Evolutionary conservation across 2,329 filamentous ascomycete species (phyloP), one percentile per base, ranked within the genome.

Genomic region (Ophiocordyceps sinensis): DNA sequence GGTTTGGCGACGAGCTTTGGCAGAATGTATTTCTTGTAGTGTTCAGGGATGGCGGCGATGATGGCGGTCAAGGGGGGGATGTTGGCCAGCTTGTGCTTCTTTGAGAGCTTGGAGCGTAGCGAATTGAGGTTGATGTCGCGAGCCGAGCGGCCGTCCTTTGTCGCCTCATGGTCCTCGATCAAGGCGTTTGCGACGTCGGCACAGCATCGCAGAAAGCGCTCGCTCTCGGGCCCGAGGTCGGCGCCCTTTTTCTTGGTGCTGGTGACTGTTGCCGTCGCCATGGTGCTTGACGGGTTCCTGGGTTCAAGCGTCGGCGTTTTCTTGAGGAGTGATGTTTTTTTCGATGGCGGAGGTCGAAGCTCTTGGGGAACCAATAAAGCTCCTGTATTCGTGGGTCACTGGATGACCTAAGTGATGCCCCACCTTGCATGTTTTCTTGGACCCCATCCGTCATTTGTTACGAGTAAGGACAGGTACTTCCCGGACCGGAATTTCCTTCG

Each of bases 11-110:
- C 87, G 47, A 98, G 70, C 64, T 94, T 94, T 17, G 88, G 91
- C 46, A 96, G 65, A 46, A 98, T 95, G 55, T 96, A 96, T 67
- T 96, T 98, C 70, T 96, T 98, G 67, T 96, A 95, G 60, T 96
- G 88, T 59, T 98, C 91, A n/a, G 93, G 93, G 30, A 98, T 89
- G 10, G 91, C 91, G 41, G 91, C 86, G 56, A 98, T 96, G 56
- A 98, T 98, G 45, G 91, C 89, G 9, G 89, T 96, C 48, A 98
- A 68, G 23, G 93, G 86, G 28, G 91, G 91, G 51, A 94, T 85
- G 46, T 78, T 86, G 60, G 78, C 82, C 45, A 98, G 69, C 58
- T 79, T 83, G 66, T 96, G 87, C 66, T 95, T 96, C 66, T 91
- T 94, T 37, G 91, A 77, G 46, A 94, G 77, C 57, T 88, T 88